Evolutionary conservation across 2,329 filamentous ascomycete species (phyloP).

Genomic region (Penicillium sp.): DNA sequence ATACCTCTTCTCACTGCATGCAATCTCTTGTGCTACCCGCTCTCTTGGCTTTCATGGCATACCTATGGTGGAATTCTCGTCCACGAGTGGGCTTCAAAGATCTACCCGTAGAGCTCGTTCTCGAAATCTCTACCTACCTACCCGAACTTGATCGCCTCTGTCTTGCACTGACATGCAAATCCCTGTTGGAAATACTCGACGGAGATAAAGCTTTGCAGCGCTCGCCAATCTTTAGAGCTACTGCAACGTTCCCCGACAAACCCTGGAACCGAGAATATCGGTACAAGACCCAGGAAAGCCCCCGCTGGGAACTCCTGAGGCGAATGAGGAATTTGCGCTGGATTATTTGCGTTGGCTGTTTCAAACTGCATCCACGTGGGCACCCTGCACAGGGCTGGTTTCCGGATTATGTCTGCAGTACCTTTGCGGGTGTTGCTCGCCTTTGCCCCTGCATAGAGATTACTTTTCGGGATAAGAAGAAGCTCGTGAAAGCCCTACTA

Average conservation of each 20-base stretch:
- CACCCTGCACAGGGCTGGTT: not conserved
- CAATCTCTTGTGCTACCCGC: too few species aligned
- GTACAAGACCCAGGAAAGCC: not conserved
- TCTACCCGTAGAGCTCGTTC: not conserved
- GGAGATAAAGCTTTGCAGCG: not conserved
- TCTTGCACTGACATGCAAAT: not conserved
- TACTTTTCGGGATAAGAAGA: conserved; percentile 6
- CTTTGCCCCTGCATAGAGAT: conserved; percentile 5
- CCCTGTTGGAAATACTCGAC: not conserved
- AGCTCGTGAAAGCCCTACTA: not conserved
- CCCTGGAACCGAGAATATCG: not conserved
- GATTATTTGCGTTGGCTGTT: not conserved
- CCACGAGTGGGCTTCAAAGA: not conserved
- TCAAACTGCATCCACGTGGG: not conserved
- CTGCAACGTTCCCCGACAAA: not conserved
- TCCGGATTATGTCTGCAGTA: not conserved
- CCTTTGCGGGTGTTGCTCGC: not conserved
- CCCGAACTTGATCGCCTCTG: not conserved
- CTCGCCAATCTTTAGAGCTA: not conserved
- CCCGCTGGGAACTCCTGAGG: not conserved
- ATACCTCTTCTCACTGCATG: too few species aligned
- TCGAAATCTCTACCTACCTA: not conserved
- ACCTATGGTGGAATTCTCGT: too few species aligned
- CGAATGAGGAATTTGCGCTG: not conserved
- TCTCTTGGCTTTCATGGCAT: too few species aligned